These are phyloP conservation scores for Fusarium tuaranense DNA, from an alignment of 2,329 filamentous ascomycete species.

Conservation along the genomic window DNA sequence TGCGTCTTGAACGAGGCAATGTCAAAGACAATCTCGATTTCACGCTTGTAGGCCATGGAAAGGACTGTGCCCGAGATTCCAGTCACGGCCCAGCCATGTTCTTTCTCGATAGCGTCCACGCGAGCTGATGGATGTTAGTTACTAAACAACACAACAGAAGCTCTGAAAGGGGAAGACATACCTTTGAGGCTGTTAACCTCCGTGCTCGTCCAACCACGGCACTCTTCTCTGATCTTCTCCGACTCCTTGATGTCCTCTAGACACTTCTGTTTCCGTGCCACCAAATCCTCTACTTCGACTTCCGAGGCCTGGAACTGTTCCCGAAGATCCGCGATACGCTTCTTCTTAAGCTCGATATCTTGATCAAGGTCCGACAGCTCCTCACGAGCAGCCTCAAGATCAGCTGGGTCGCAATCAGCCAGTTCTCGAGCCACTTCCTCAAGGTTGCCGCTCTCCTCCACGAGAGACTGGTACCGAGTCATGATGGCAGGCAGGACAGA, in stretches of 20 bases:
- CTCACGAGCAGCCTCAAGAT: conserved; percentile 79
- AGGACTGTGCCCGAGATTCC: conserved; percentile 71
- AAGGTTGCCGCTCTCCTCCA: conserved; percentile 74
- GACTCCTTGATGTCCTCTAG: conserved; percentile 82
- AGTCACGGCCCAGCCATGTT: conserved; percentile 78
- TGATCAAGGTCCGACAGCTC: conserved; percentile 73
- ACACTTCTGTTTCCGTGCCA: conserved; percentile 76
- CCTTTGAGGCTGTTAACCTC: conserved; percentile 86
- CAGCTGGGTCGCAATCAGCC: conserved; percentile 82
- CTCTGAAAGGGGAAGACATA: conserved; percentile 49
- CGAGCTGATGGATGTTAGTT: conserved; percentile 66
- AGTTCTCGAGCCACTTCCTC: conserved; percentile 80
- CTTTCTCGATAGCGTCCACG: conserved; percentile 73
- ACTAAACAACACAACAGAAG: background rate
- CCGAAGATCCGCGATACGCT: conserved; percentile 74
- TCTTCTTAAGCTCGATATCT: conserved; percentile 77
- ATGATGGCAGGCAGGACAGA: conserved; percentile 74
- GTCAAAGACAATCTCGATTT: conserved; percentile 81
- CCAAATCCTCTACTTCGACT: conserved; percentile 69
- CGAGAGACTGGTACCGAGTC: conserved; percentile 70
- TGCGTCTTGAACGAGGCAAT: conserved; percentile 67
- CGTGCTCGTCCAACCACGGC: conserved; percentile 85
- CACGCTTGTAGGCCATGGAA: conserved; percentile 79
- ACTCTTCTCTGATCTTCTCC: conserved; percentile 87
- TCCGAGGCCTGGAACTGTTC: conserved; percentile 76